phyloP scores from a whole-genome alignment of 2,329 filamentous ascomycete genomes.

The Clonostachys rhizophaga region DNA sequence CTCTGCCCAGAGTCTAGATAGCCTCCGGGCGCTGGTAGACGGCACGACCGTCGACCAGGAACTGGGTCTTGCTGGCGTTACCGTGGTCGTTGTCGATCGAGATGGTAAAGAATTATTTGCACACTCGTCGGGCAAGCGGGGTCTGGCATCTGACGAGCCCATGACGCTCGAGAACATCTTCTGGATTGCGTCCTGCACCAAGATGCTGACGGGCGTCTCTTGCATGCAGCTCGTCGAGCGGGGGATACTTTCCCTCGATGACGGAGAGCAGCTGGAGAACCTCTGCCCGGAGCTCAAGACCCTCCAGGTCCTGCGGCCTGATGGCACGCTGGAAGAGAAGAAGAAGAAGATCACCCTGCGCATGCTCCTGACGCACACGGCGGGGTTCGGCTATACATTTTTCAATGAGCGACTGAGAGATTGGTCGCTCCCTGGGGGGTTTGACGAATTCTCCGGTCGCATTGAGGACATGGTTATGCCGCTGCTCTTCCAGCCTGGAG shows the following conservation, averaged over 20 bases:
- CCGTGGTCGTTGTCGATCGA: constrained; percentile 40
- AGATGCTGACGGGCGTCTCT: constrained; percentile 46
- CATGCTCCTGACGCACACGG: constrained; percentile 47
- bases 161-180: constrained; percentile 59
- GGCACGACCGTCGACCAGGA: constrained; percentile 25
- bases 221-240: constrained; percentile 54
- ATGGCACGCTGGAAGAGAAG: constrained; percentile 34
- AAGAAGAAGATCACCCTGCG: constrained; percentile 42
- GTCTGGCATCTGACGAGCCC: constrained; percentile 32
- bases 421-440: constrained; percentile 39
- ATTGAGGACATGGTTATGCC: constrained; percentile 45
- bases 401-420: constrained; percentile 43
- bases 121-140: constrained; percentile 41
- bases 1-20: too few species aligned
- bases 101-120: constrained; percentile 29
- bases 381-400: constrained; percentile 55
- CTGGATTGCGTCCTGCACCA: constrained; percentile 57
- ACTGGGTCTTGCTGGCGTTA: constrained; percentile 35
- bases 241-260: constrained; percentile 40
- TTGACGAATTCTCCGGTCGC: constrained; percentile 54
- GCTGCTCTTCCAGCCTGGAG: constrained; percentile 59
- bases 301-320: constrained; percentile 33
- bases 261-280: constrained; percentile 35
- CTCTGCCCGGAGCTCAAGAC: constrained; percentile 44
- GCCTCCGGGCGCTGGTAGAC: constrained; percentile 21